Percentiles rank a stretch among this genome's conserved stretches.
Conservation (phyloP, 1,284 basidiomycete species). For the Boletus sp. region DNA sequence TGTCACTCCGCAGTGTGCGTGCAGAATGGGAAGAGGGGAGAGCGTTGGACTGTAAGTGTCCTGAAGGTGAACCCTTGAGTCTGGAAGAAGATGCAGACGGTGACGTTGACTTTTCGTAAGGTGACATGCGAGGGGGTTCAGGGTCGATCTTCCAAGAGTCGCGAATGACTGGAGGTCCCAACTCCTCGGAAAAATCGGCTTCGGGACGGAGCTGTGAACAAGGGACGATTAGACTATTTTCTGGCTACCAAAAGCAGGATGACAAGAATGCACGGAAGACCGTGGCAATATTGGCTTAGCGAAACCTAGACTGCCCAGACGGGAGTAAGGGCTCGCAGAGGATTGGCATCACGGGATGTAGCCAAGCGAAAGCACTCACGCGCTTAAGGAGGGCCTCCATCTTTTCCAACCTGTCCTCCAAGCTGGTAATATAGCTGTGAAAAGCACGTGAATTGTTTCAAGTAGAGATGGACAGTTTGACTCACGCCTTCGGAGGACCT, state of each 20-base stretch:
- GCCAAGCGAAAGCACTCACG: conserved; percentile 39
- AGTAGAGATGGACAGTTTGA: conserved; percentile 12
- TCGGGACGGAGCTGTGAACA: conserved; percentile 60
- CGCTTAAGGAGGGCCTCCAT: conserved; percentile 67
- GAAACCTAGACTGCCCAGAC: background rate
- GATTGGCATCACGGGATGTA: background rate
- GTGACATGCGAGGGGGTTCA: conserved; percentile 13
- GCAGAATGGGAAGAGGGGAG: conserved; percentile 13
- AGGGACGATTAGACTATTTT: conserved; percentile 13
- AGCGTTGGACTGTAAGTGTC: conserved; percentile 8
- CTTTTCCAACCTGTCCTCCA: conserved; percentile 73
- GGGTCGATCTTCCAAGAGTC: conserved; percentile 65
- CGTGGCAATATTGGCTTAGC: background rate
- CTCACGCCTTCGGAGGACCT: conserved; percentile 80
- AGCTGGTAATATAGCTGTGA: conserved; percentile 64
- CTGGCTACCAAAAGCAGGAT: background rate
- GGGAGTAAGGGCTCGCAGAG: background rate
- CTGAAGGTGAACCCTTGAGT: conserved; percentile 15
- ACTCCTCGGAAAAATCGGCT: conserved; percentile 58
- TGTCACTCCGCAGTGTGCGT: conserved; percentile 27
- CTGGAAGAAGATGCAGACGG: conserved; percentile 19
- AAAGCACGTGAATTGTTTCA: background rate
- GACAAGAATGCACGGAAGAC: conserved; percentile 2
- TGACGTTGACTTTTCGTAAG: conserved; percentile 23
- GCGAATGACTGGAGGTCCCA: conserved; percentile 66